These are phyloP conservation scores for Kwoniella pini DNA, from an alignment of 768 basidiomycete genomes.

Conservation along the genomic window DNA sequence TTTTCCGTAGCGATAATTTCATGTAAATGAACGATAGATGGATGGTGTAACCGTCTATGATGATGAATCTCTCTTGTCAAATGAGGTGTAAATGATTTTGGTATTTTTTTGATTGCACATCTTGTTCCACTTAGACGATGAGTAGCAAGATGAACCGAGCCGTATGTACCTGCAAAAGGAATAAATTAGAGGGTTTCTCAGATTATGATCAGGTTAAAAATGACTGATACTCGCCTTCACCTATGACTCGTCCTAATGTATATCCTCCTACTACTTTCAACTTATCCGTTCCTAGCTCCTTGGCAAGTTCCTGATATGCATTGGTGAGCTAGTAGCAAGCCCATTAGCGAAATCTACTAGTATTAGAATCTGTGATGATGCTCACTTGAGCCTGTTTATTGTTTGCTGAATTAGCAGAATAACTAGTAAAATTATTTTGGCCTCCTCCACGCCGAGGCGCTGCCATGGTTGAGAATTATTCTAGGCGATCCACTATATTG, in stretches of 20 bases:
- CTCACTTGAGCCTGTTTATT: conserved; percentile 36
- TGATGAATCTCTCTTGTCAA: conserved; percentile 98
- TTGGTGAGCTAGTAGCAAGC: conserved; percentile 69
- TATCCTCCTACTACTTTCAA: conserved; percentile 92
- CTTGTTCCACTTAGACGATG: conserved; percentile 88
- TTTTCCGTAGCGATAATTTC: conserved; percentile 97
- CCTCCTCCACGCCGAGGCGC: conserved; percentile 23
- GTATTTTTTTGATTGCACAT: conserved; percentile 97
- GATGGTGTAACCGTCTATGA: conserved; percentile 93
- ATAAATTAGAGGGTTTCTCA: not conserved
- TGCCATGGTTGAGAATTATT: conserved; percentile 10
- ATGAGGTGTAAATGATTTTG: conserved; percentile 81
- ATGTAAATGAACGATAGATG: conserved; percentile 91
- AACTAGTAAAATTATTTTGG: conserved; percentile 11
- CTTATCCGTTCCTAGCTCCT: conserved; percentile 87
- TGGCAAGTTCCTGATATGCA: conserved; percentile 96
- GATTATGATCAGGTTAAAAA: not conserved
- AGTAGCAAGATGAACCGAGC: conserved; percentile 90
- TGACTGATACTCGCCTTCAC: conserved; percentile 72
- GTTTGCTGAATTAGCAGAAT: conserved; percentile 14
- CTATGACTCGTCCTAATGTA: conserved; percentile 87
- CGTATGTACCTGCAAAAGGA: conserved; percentile 73
- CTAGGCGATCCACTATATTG: not conserved
- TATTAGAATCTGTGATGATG: not conserved
- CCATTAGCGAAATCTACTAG: conserved; percentile 1